Percentiles rank a stretch among this genome's conserved stretches.
Evolutionary conservation across 306 rosid genomes (phyloP).

Genomic region (Citrullus colocynthis): DNA sequence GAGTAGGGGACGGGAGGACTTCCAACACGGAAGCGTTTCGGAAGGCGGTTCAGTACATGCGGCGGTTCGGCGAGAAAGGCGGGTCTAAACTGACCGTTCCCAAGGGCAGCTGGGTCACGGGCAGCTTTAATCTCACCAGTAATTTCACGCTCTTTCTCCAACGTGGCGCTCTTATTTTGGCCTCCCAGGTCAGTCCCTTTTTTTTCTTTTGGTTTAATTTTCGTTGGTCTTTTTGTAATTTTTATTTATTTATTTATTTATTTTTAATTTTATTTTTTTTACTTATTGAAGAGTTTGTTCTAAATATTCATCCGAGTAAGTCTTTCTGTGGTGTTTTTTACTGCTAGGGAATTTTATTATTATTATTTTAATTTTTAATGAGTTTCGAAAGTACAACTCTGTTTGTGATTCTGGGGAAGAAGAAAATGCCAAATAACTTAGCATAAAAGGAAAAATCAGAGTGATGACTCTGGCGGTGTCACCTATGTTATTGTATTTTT

Average conservation of each 20-base stretch:
- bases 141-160: conserved; percentile 82
- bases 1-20: conserved; percentile 64
- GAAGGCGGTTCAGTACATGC: conserved; percentile 49
- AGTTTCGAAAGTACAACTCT: neutral
- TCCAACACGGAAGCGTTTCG: conserved; percentile 66
- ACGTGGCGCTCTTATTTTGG: conserved; percentile 52
- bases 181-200: conserved; percentile 42
- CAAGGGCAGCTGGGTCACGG: conserved; percentile 62
- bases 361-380: neutral
- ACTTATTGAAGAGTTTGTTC: no score
- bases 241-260: no score
- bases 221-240: no score
- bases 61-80: conserved; percentile 32
- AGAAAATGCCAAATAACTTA: neutral
- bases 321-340: neutral
- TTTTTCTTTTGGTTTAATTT: no score
- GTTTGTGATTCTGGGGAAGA: neutral
- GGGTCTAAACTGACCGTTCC: conserved; percentile 81
- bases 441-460: neutral
- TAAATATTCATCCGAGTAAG: neutral
- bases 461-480: neutral
- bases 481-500: neutral
- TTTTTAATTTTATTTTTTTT: no score
- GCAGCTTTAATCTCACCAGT: conserved; percentile 80
- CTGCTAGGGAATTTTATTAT: neutral